A percentile compares a stretch with the other conserved stretches of the same genome.
Evolutionary conservation across 2,329 filamentous ascomycete species (phyloP).

Genomic region (Trichoderma atroviride): DNA sequence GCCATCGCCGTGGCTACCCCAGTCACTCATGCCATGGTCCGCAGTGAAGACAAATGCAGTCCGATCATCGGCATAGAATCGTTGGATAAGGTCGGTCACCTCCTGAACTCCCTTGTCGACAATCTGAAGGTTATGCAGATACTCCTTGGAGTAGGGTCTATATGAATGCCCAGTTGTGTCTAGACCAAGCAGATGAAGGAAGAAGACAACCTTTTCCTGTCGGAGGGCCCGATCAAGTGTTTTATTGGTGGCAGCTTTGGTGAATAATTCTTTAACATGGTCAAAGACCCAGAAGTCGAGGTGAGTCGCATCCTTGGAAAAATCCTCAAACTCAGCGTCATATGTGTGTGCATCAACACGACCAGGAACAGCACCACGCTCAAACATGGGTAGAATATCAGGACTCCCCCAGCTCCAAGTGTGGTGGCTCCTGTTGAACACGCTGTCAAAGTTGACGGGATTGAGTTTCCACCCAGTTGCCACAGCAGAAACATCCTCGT

Average conservation of each 20-base stretch:
- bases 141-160: conserved; percentile 92
- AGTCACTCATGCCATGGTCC: conserved; percentile 98
- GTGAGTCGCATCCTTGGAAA: conserved; percentile 76
- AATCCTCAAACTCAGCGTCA: conserved; percentile 83
- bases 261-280: conserved; percentile 84
- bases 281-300: conserved; percentile 97
- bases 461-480: conserved; percentile 99
- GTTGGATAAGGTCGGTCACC: conserved; percentile 76
- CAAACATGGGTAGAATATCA: conserved; percentile 97
- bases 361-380: conserved; percentile 85
- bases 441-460: conserved; percentile 96
- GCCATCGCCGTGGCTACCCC: conserved; percentile 97
- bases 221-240: conserved; percentile 72
- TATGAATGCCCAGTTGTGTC: conserved; percentile 87
- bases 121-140: conserved; percentile 89
- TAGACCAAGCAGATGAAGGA: conserved; percentile 87
- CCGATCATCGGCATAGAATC: conserved; percentile 82
- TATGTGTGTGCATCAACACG: conserved; percentile 88
- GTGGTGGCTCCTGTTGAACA: conserved; percentile 94
- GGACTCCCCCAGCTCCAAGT: conserved; percentile 99
- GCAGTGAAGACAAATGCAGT: conserved; percentile 97
- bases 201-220: conserved; percentile 90
- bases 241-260: conserved; percentile 74
- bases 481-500: conserved; percentile 96
- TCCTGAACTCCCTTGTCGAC: conserved; percentile 90